Conservation (phyloP, 768 basidiomycete species). For the Tylopilus plumbeoviolaceoides region DNA sequence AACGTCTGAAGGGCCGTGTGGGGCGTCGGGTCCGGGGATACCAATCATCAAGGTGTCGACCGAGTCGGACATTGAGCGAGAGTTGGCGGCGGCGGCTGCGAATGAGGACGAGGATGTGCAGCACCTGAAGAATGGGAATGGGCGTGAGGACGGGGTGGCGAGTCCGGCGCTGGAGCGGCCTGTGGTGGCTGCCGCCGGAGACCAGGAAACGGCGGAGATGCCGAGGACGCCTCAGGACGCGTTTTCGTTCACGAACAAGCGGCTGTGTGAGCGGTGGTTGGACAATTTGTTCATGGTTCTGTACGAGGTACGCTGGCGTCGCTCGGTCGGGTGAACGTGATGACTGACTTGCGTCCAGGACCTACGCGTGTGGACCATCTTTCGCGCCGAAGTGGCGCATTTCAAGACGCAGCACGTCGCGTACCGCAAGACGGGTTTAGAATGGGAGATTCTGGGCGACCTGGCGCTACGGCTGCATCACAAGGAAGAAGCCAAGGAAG, state of each 20-base stretch:
- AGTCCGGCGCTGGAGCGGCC: slow-evolving; percentile 39
- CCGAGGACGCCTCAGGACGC: slow-evolving; percentile 46
- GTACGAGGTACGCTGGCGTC: slow-evolving; percentile 66
- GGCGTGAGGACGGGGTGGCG: slow-evolving; percentile 13
- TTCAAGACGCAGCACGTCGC: slow-evolving; percentile 99
- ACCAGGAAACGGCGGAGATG: slow-evolving; percentile 20
- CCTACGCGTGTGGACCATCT: slow-evolving; percentile 97
- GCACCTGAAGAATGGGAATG: slow-evolving; percentile 18
- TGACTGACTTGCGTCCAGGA: slow-evolving; percentile 42
- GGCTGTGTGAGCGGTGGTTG: slow-evolving; percentile 95
- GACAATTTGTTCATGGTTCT: slow-evolving; percentile 98
- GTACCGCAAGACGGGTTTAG: slow-evolving; percentile 92
- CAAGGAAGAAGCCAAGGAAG: slow-evolving; percentile 98
- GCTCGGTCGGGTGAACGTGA: background rate
- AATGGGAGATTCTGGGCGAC: slow-evolving; percentile 99
- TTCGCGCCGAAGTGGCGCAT: slow-evolving; percentile 96
- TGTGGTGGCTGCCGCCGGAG: slow-evolving; percentile 36
- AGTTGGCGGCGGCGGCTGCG: slow-evolving; percentile 27
- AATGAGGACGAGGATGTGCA: slow-evolving; percentile 12
- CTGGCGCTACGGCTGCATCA: slow-evolving; percentile 91
- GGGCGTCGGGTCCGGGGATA: slow-evolving; percentile 27
- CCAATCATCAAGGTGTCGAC: slow-evolving; percentile 78
- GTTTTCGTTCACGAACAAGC: slow-evolving; percentile 93
- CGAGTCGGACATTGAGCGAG: slow-evolving; percentile 56
- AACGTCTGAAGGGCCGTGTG: slow-evolving; percentile 25